phyloP scores from a whole-genome alignment of 2,329 filamentous ascomycete species.

The Elsinoe batatas region DNA sequence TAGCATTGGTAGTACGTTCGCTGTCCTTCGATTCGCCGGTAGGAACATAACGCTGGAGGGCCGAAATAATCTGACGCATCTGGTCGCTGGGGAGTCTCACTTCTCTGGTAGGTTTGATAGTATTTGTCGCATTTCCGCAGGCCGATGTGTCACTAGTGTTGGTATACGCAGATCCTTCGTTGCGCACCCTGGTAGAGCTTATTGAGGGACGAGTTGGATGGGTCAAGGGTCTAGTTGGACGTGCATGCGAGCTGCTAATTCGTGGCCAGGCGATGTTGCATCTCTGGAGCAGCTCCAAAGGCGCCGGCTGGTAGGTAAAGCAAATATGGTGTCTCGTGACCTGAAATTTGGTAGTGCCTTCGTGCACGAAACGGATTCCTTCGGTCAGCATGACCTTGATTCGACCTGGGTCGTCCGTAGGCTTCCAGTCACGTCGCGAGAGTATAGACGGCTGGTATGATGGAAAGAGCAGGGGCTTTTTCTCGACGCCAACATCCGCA shows the following conservation, averaged over 20 bases:
- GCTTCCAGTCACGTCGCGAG: conserved; percentile 60
- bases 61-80: conserved; percentile 21
- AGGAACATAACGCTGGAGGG: conserved; percentile 12
- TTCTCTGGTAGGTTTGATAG: neutral
- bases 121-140: conserved; percentile 11
- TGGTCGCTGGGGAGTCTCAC: conserved; percentile 23
- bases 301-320: conserved; percentile 81
- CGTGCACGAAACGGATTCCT: conserved; percentile 40
- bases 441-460: conserved; percentile 60
- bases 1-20: neutral
- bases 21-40: too few relatives aligned
- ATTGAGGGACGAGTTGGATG: neutral
- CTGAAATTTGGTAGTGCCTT: conserved; percentile 40
- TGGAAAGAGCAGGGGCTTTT: conserved; percentile 56
- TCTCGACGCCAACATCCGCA: conserved; percentile 15
- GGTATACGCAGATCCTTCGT: conserved; percentile 12
- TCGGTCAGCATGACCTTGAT: conserved; percentile 71
- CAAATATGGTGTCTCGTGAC: conserved; percentile 61
- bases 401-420: conserved; percentile 60
- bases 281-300: conserved; percentile 60
- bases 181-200: neutral
- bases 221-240: conserved; percentile 14
- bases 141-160: conserved; percentile 11
- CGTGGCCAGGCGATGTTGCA: conserved; percentile 75
- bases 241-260: conserved; percentile 25